Evolutionary conservation across 345 rosid genomes (phyloP).

Genomic region (Populus tremula): DNA sequence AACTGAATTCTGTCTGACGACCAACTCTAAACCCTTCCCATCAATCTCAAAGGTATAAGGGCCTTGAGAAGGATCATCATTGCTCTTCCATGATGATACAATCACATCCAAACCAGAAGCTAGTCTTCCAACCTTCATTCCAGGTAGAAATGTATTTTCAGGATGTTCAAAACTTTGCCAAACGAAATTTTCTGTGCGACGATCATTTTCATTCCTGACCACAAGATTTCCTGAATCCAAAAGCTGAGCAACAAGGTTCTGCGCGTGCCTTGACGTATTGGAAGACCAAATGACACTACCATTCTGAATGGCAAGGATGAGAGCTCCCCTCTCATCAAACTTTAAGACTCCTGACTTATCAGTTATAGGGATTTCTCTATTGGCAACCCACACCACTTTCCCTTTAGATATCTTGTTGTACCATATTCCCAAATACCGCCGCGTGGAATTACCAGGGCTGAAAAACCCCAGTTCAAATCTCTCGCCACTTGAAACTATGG

Average conservation of each 20-base stretch:
- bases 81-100: conserved; percentile 10
- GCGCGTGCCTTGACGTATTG: neutral
- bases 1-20: neutral
- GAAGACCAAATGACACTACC: conserved; percentile 22
- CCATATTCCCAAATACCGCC: conserved; percentile 17
- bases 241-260: too few relatives aligned
- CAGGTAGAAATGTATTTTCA: conserved; percentile 20
- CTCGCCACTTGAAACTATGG: conserved; percentile 26
- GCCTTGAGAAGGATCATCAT: conserved; percentile 23
- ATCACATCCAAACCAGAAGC: neutral
- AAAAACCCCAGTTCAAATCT: conserved; percentile 37
- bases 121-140: conserved; percentile 7
- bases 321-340: conserved; percentile 3
- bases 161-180: conserved; percentile 33
- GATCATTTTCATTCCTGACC: conserved; percentile 6
- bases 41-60: neutral
- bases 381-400: conserved; percentile 24
- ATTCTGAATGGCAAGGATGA: conserved; percentile 11
- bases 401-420: neutral
- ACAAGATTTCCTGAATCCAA: conserved; percentile 20
- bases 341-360: conserved; percentile 1
- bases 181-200: neutral
- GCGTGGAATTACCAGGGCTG: neutral
- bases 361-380: conserved; percentile 8
- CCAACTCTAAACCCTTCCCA: neutral